Conservation (phyloP, 73 alveolate genomes). For the Paramecium pentaurelia region DNA sequence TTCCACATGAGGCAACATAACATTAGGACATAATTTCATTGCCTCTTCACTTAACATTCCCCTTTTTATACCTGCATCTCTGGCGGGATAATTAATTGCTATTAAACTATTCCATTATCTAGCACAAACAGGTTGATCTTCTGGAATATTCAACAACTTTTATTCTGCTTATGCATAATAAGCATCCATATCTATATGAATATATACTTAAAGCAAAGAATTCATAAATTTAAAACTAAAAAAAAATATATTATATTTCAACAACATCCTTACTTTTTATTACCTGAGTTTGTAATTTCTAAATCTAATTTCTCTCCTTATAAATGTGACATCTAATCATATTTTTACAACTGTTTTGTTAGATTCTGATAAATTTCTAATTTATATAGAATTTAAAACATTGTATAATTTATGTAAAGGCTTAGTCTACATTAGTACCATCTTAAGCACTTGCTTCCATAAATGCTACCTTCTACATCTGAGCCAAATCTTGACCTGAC, state of each 20-base stretch:
- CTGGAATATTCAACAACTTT: background rate
- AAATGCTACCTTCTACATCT: slow-evolving; percentile 66
- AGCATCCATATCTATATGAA: slow-evolving; percentile 36
- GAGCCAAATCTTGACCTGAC: slow-evolving; percentile 73
- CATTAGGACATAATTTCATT: background rate
- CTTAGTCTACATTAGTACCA: slow-evolving; percentile 76
- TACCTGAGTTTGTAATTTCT: background rate
- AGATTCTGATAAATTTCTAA: slow-evolving; percentile 28
- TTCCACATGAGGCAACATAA: slow-evolving; percentile 18
- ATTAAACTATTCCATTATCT: slow-evolving; percentile 5
- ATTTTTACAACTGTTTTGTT: background rate
- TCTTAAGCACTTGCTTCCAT: slow-evolving; percentile 85
- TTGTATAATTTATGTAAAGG: slow-evolving; percentile 61
- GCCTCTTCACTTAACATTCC: background rate
- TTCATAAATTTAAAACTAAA: background rate
- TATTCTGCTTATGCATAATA: slow-evolving; percentile 25
- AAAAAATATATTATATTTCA: background rate
- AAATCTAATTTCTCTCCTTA: background rate
- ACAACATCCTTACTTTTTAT: slow-evolving; percentile 22
- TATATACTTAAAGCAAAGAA: background rate
- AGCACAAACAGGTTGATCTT: slow-evolving; percentile 7
- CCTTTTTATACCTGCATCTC: background rate
- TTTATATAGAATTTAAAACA: background rate
- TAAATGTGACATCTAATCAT: background rate
- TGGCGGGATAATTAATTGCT: slow-evolving; percentile 22